phyloP scores from a whole-genome alignment of 2,329 filamentous ascomycete species.

The Trichophaea hybrida region DNA sequence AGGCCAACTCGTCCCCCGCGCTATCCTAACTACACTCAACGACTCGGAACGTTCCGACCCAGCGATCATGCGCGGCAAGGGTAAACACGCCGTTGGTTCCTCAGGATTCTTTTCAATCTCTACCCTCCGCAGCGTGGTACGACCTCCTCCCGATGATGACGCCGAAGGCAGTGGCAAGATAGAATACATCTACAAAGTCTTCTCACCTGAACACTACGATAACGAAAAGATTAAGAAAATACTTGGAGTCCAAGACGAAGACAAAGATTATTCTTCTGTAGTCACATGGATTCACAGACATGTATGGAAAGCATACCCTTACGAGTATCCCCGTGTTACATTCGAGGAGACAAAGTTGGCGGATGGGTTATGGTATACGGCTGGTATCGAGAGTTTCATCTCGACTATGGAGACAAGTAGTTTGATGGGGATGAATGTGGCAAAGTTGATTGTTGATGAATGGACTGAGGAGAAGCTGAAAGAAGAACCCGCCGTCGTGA shows the following conservation, averaged over 20 bases:
- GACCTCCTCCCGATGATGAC: constrained; percentile 34
- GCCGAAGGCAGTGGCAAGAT: constrained; percentile 32
- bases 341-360: constrained; percentile 69
- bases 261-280: constrained; percentile 9
- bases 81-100: constrained; percentile 49
- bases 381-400: constrained; percentile 80
- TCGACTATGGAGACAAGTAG: constrained; percentile 89
- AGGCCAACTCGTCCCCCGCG: constrained; percentile 49
- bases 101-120: constrained; percentile 78
- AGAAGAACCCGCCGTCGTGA: neutral
- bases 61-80: constrained; percentile 29
- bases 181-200: constrained; percentile 54
- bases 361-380: constrained; percentile 53
- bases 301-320: constrained; percentile 68
- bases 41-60: constrained; percentile 38
- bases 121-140: constrained; percentile 49
- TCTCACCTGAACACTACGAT: constrained; percentile 40
- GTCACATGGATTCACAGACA: constrained; percentile 25
- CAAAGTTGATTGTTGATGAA: constrained; percentile 52
- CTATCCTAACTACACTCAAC: constrained; percentile 69
- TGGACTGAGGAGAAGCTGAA: constrained; percentile 31
- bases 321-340: constrained; percentile 66
- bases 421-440: constrained; percentile 79
- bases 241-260: constrained; percentile 10
- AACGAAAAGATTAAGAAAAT: constrained; percentile 24